Percentiles rank a stretch among this genome's conserved stretches.
phyloP scores from a whole-genome alignment of 768 basidiomycete genomes.

The Leccinum subgranulosum region DNA sequence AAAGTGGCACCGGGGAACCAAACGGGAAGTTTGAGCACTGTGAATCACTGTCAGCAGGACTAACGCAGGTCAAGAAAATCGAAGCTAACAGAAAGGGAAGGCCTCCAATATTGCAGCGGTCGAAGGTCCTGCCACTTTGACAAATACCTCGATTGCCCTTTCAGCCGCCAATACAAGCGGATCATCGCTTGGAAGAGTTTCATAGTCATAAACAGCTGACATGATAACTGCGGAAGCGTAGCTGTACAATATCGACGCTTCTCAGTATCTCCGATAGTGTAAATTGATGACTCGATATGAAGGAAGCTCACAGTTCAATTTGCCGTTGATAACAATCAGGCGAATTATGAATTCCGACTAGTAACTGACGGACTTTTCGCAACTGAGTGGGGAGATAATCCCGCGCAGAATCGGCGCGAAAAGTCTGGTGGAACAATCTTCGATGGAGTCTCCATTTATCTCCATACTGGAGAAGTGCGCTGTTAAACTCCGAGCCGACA shows the following conservation, averaged over 20 bases:
- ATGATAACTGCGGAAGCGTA: conserved; percentile 32
- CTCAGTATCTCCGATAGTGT: conserved; percentile 2
- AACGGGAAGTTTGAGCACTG: conserved; percentile 28
- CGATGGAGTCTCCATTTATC: conserved; percentile 32
- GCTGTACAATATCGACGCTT: conserved; percentile 14
- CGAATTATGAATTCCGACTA: conserved; percentile 19
- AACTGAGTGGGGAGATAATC: conserved; percentile 26
- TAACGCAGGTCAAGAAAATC: conserved; percentile 1
- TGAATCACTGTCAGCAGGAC: conserved; percentile 12
- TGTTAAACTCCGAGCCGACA: conserved; percentile 31
- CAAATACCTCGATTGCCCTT: conserved; percentile 25
- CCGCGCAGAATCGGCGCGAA: conserved; percentile 25
- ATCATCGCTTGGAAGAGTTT: conserved; percentile 26
- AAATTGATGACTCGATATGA: not conserved
- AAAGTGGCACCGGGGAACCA: conserved; percentile 38
- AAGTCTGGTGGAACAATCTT: conserved; percentile 32
- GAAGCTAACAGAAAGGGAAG: conserved; percentile 31
- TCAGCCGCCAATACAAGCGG: conserved; percentile 30
- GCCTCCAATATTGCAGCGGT: conserved; percentile 29
- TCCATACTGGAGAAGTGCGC: conserved; percentile 28
- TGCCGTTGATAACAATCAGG: conserved; percentile 28
- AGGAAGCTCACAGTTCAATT: conserved; percentile 29
- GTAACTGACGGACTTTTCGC: conserved; percentile 28
- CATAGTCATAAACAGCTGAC: conserved; percentile 33
- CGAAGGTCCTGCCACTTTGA: conserved; percentile 23